Base-by-base conservation (phyloP, 441 rosid genomes). In the Eruca vesicaria region DNA sequence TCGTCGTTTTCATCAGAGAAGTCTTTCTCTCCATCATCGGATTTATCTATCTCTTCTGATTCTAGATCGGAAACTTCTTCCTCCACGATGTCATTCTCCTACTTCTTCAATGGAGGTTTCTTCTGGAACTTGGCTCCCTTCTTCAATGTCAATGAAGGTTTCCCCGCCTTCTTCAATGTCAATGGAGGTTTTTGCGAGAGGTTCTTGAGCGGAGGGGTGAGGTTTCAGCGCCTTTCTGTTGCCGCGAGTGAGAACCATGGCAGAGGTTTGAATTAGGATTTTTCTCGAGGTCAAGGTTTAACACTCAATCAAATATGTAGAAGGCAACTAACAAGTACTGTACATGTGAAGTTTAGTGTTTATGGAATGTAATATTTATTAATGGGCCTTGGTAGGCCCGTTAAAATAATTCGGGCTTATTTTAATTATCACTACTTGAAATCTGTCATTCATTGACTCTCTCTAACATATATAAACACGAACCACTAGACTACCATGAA, bases 1-100 rank as follows among this genome's bases (percentile, higher is more conserved):
- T 41, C 63, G 2, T 82, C 91, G 43, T n/a, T n/a, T n/a, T n/a
- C n/a, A n/a, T 86, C 93, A 7, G 91, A 87, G 16, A 87, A 84
- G 26, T 23, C 84, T 35, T 84, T 72, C 28, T 68, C 72, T 48
- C 81, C 84, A 45, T 84, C n/a, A n/a, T n/a, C n/a, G n/a, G n/a
- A n/a, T n/a, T n/a, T n/a, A n/a, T n/a, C n/a, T n/a, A n/a, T n/a
- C n/a, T n/a, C n/a, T n/a, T n/a, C n/a, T n/a, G n/a, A n/a, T n/a
- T n/a, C n/a, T n/a, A n/a, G n/a, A n/a, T n/a, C n/a, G n/a, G n/a
- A n/a, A n/a, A n/a, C n/a, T n/a, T n/a, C n/a, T n/a, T n/a, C n/a
- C n/a, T n/a, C n/a, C 89, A 45, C 19, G 21, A 75, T 20, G 16
- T 57, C 85, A 72, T 68, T 77, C 74, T 80, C 87, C 67, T 80